Evolutionary conservation across 768 basidiomycete genomes (phyloP), one percentile per base, ranked within the genome.

Genomic region (Termitomyces sp.): DNA sequence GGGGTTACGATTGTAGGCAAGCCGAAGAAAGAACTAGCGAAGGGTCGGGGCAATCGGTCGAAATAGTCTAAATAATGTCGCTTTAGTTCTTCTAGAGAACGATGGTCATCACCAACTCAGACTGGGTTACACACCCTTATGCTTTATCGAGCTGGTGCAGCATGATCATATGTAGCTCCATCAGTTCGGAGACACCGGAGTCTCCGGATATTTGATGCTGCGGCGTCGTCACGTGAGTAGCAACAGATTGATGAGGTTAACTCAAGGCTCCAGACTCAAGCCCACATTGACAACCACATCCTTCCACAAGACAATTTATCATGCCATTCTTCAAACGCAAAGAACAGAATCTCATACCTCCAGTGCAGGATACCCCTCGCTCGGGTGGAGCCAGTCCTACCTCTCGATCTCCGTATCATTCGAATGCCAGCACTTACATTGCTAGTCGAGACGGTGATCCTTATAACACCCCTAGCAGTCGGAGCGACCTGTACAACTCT

Each of bases 1-100:
- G 92, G 94, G 0, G 88, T 94, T 38, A 94, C 92, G 0, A 85
- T 95, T 16, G 81, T 95, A 39, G 94, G 93, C 22, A 95, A 94
- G 69, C 73, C 71, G 60, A 72, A 67, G 55, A 75, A 73, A 63
- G 67, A 70, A 55, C 52, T 66, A 42, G 70, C 67, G 58, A 72
- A 70, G 58, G 75, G 57, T 36, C 50, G 47, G 45, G 12, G 15
- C 20, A 58, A 57, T n/a, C 25, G 50, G 20, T 44, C 47, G 32
- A 45, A 29, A 50, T 55, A 44, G 18, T 39, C 13, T 25, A 39
- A n/a, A n/a, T 31, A 31, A 29, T 44, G 15, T 40, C 16, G 50
- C 20, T 52, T 38, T 9, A 18, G 16, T n/a, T 1, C 9, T n/a
- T 1, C 9, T 9, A 29, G 29, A 25, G 16, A 20, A 20, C 41